Percentiles rank a stretch among this genome's conserved stretches.
These are phyloP conservation scores for Geotrichum bryndzae DNA, from an alignment of 1,139 yeast species.

Conservation along the genomic window DNA sequence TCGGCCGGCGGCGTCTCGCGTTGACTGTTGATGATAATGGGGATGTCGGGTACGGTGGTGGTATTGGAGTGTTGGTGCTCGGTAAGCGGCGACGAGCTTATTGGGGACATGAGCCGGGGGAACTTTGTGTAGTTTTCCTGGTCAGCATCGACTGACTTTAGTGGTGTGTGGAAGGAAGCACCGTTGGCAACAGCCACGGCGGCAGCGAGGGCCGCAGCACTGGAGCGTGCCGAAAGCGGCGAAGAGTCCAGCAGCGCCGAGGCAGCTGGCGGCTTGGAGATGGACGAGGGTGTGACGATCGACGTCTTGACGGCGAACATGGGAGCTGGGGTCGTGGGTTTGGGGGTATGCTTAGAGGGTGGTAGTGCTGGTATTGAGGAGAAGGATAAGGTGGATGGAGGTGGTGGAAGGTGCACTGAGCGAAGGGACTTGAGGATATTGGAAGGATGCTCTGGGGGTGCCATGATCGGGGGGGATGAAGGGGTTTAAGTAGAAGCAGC, in stretches of 20 bases:
- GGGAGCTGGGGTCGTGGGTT: neutral
- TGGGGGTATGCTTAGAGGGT: neutral
- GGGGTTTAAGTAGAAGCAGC: neutral
- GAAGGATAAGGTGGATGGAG: constrained; percentile 31
- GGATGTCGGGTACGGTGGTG: neutral
- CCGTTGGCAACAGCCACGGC: constrained; percentile 14
- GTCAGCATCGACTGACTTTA: constrained; percentile 6
- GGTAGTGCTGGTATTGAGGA: neutral
- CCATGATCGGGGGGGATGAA: neutral
- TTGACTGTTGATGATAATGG: neutral
- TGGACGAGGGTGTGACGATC: constrained; percentile 1
- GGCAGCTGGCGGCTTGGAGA: neutral
- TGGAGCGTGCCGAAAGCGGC: constrained; percentile 1
- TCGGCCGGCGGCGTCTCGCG: constrained; percentile 32
- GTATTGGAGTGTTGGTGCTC: neutral
- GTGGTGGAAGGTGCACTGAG: constrained; percentile 43
- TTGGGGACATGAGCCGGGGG: constrained; percentile 13
- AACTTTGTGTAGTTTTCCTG: constrained; percentile 11
- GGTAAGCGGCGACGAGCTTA: constrained; percentile 10
- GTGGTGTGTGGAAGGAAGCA: neutral
- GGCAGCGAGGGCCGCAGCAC: constrained; percentile 12
- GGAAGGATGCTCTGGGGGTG: constrained; percentile 24
- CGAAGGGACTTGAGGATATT: constrained; percentile 40
- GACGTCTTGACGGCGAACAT: neutral
- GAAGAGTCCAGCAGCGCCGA: constrained; percentile 1